Evolutionary conservation across 805 yeast species (phyloP).

Genomic region (Lachancea sp.): DNA sequence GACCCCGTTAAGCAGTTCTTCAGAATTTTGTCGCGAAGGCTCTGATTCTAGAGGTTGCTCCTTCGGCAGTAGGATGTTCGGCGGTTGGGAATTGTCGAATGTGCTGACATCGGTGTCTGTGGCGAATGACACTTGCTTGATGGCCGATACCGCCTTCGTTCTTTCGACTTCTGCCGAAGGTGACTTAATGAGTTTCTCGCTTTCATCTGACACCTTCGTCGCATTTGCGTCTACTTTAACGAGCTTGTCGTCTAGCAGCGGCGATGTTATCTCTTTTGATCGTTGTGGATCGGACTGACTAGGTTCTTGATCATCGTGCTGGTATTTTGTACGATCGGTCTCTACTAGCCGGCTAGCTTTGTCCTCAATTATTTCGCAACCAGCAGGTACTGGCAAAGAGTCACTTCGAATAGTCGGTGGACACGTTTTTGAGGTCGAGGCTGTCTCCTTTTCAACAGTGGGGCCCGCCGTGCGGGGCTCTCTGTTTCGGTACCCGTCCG

Average conservation of each 20-base stretch:
- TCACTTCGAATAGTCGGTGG: not conserved
- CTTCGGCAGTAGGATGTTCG: constrained; percentile 3
- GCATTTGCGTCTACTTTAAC: not conserved
- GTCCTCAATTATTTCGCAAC: not conserved
- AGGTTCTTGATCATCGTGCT: not conserved
- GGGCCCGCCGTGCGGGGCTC: too few relatives aligned
- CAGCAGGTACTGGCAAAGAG: not conserved
- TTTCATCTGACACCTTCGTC: too few relatives aligned
- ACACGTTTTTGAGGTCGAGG: too few relatives aligned
- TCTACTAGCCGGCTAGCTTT: constrained; percentile 1
- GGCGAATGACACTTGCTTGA: constrained; percentile 23
- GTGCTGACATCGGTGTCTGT: constrained; percentile 14
- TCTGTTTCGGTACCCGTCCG: not conserved
- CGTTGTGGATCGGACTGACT: not conserved
- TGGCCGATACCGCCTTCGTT: not conserved
- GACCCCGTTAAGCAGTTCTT: constrained; percentile 14
- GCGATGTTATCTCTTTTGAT: not conserved
- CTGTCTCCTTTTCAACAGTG: too few relatives aligned
- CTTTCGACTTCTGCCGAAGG: not conserved
- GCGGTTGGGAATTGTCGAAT: constrained; percentile 14
- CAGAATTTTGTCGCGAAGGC: constrained; percentile 7
- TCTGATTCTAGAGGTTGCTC: constrained; percentile 4
- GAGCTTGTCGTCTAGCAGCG: not conserved
- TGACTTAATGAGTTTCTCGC: too few relatives aligned
- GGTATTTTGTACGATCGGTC: not conserved